These are phyloP conservation scores for Clonostachys solani DNA, from an alignment of 2,329 filamentous ascomycete genomes.

Conservation along the genomic window DNA sequence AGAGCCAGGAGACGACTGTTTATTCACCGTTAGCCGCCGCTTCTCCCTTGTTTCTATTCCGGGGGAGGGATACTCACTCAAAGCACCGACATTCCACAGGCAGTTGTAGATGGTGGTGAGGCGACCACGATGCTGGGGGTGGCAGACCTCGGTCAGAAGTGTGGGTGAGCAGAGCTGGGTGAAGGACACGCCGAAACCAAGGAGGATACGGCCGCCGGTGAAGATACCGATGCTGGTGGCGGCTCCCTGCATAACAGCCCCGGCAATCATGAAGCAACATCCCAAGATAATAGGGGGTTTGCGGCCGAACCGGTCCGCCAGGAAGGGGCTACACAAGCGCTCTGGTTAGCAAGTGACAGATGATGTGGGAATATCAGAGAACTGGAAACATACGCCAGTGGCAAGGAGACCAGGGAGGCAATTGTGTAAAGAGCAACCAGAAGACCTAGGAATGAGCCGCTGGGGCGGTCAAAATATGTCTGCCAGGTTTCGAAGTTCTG, in stretches of 20 bases:
- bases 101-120: constrained; percentile 66
- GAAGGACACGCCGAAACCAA: constrained; percentile 62
- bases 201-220: constrained; percentile 27
- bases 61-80: constrained; percentile 14
- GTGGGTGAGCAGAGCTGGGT: constrained; percentile 61
- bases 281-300: constrained; percentile 35
- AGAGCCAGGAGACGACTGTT: constrained; percentile 52
- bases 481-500: constrained; percentile 53
- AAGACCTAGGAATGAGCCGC: constrained; percentile 35
- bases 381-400: constrained; percentile 22
- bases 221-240: constrained; percentile 34
- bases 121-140: constrained; percentile 62
- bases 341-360: background rate
- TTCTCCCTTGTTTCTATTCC: no score
- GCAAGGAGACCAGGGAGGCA: constrained; percentile 39
- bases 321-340: constrained; percentile 20
- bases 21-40: background rate
- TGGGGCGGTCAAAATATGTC: constrained; percentile 36
- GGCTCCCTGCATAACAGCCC: constrained; percentile 26
- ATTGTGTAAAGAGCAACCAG: constrained; percentile 48
- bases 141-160: constrained; percentile 60
- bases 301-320: constrained; percentile 37
- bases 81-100: constrained; percentile 57
- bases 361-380: no score
- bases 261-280: constrained; percentile 39